Base-by-base conservation (phyloP, 208 protist species). In the Leishmania guyanensis region DNA sequence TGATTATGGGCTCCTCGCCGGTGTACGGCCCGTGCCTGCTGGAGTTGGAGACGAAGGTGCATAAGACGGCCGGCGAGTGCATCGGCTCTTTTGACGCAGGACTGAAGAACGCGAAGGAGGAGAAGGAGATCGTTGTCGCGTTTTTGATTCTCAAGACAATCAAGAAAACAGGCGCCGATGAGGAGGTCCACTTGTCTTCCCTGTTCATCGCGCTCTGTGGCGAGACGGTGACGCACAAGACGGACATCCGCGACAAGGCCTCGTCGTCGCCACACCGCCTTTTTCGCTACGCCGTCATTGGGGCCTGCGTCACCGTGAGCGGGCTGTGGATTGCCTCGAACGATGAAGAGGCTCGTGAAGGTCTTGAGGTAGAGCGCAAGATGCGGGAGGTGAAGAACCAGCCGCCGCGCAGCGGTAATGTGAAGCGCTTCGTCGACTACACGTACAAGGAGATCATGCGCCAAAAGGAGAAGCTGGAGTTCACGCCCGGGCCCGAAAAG, bases 381-480 rank as follows among this genome's bases (percentile, higher is more conserved):
- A 88, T 96, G 81, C 92, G 92, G 46, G 88, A 96, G 73, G 84
- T 96, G 16, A 94, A 94, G 80, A 96, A 96, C 87, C 80, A 83
- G 46, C 87, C 90, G 33, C 92, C 92, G 20, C 90, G 92, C 76
- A 96, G 86, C 78, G 92, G 92, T 69, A 96, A 94, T 81, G 83
- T 96, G 78, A 88, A 85, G 74, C 81, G 87, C 62, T 96, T 92
- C 69, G 86, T 96, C 62, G 90, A 94, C 54, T 89, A 86, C 78
- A 94, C 90, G 22, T 85, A 91, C 65, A 96, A 93, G 84, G 91
- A 96, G 83, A 89, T 93, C 26, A 71, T 75, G 29, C 88, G 86
- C 46, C 88, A 91, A 81, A 93, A 90, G 87, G 92, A 96, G 64
- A 95, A 95, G 84, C 58, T 89, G 29, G 54, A 72, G 16, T 78